These are phyloP conservation scores for Rhodotorula babjevae DNA, from an alignment of 768 basidiomycete species.

Conservation along the genomic window DNA sequence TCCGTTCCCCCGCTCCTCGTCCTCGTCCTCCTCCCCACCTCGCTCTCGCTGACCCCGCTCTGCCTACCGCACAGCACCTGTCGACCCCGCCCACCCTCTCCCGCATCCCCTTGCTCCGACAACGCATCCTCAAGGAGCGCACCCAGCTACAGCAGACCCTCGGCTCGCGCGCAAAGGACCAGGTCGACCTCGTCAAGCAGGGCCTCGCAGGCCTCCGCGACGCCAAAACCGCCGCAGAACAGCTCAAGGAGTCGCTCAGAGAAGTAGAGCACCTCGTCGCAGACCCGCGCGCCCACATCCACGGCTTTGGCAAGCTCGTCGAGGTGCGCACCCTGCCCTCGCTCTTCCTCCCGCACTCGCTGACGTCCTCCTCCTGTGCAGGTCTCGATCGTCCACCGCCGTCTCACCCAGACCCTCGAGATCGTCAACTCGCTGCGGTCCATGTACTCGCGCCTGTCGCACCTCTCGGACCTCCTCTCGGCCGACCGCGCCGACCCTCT, in stretches of 20 bases:
- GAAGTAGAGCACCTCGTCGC: slow-evolving; percentile 69
- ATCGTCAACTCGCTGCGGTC: slow-evolving; percentile 91
- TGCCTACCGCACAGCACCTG: slow-evolving; percentile 18
- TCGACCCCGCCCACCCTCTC: slow-evolving; percentile 52
- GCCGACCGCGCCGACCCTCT: slow-evolving; percentile 70
- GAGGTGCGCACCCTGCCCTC: slow-evolving; percentile 54
- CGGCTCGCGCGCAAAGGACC: slow-evolving; percentile 84
- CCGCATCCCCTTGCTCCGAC: slow-evolving; percentile 80
- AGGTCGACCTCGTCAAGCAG: slow-evolving; percentile 81
- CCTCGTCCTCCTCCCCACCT: background rate
- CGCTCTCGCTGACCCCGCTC: background rate
- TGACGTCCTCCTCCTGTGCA: slow-evolving; percentile 44
- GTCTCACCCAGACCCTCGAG: slow-evolving; percentile 89
- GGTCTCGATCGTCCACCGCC: slow-evolving; percentile 93
- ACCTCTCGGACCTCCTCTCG: slow-evolving; percentile 70
- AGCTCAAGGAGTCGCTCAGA: slow-evolving; percentile 76
- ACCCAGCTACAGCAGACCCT: slow-evolving; percentile 85
- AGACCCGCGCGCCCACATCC: slow-evolving; percentile 68
- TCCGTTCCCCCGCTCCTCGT: background rate
- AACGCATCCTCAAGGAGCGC: slow-evolving; percentile 95
- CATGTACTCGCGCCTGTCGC: slow-evolving; percentile 78
- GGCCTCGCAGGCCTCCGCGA: slow-evolving; percentile 51
- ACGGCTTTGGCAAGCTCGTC: slow-evolving; percentile 92
- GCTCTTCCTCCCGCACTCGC: background rate
- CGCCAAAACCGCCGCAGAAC: slow-evolving; percentile 54